These are phyloP conservation scores for Ramalina intermedia DNA, from an alignment of 495 filamentous ascomycete genomes.

Conservation along the genomic window DNA sequence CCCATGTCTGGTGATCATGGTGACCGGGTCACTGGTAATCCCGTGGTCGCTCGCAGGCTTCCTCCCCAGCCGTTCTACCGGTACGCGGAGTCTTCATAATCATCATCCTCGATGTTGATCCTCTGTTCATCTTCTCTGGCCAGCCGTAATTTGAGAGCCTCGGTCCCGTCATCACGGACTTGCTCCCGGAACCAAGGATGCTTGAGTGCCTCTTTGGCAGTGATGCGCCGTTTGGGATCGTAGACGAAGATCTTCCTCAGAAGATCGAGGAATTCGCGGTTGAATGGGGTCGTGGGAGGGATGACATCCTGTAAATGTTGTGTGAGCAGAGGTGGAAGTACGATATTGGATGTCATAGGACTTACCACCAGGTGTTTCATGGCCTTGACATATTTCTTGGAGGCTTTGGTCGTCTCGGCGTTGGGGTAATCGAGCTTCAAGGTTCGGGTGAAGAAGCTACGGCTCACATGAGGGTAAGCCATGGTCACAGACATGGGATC, in stretches of 20 bases:
- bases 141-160: conserved; percentile 61
- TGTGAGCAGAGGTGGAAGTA: background rate
- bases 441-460: conserved; percentile 68
- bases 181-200: conserved; percentile 91
- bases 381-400: conserved; percentile 80
- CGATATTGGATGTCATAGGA: background rate
- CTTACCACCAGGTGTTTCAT: conserved; percentile 84
- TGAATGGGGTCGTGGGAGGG: conserved; percentile 61
- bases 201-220: conserved; percentile 76
- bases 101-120: no score
- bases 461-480: background rate
- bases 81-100: no score
- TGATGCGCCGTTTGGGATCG: conserved; percentile 79
- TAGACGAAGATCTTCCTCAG: conserved; percentile 88
- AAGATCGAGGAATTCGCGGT: conserved; percentile 74
- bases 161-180: conserved; percentile 80
- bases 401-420: conserved; percentile 71
- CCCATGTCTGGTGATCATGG: no score
- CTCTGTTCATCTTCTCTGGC: conserved; percentile 29
- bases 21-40: no score
- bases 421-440: conserved; percentile 78
- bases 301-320: conserved; percentile 63
- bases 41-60: no score
- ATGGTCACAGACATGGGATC: background rate
- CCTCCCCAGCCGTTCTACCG: no score